phyloP scores from a whole-genome alignment of 495 filamentous ascomycete genomes.

The Tuber aestivum region DNA sequence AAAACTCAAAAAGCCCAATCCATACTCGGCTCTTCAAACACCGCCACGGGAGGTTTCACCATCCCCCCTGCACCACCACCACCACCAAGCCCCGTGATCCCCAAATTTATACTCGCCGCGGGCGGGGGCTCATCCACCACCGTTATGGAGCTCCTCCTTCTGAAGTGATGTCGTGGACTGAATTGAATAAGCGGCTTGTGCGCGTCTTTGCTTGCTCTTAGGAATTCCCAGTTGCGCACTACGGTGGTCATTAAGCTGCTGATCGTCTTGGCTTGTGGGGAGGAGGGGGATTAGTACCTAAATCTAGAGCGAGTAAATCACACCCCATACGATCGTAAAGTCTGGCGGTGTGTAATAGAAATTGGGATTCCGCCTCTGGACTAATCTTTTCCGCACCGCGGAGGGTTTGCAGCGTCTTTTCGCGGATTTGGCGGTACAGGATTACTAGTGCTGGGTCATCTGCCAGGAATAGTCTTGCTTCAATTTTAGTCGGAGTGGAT shows the following conservation, averaged over 20 bases:
- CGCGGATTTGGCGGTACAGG: slow-evolving; percentile 79
- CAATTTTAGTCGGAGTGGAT: slow-evolving; percentile 37
- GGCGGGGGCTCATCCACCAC: slow-evolving; percentile 66
- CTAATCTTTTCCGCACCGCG: slow-evolving; percentile 77
- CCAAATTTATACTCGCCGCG: slow-evolving; percentile 10
- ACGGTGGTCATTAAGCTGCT: slow-evolving; percentile 15
- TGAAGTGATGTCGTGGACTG: slow-evolving; percentile 56
- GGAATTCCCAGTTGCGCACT: slow-evolving; percentile 83
- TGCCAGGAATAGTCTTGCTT: slow-evolving; percentile 69
- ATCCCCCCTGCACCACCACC: slow-evolving; percentile 42
- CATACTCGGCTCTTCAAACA: slow-evolving; percentile 85
- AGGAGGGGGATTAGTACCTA: slow-evolving; percentile 40
- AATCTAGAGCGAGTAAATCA: slow-evolving; percentile 81
- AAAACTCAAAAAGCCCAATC: slow-evolving; percentile 50
- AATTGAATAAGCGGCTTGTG: slow-evolving; percentile 42
- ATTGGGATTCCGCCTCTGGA: slow-evolving; percentile 75
- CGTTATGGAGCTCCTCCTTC: slow-evolving; percentile 66
- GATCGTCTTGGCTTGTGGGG: not conserved
- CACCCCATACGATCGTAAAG: slow-evolving; percentile 95
- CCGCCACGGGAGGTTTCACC: slow-evolving; percentile 63
- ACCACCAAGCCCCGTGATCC: slow-evolving; percentile 17
- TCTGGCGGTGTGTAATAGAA: slow-evolving; percentile 79
- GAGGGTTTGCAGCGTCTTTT: slow-evolving; percentile 77
- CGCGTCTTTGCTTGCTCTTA: slow-evolving; percentile 51
- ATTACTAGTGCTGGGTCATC: slow-evolving; percentile 86